Conservation (phyloP, 495 filamentous ascomycete genomes). For the Acidomyces sp. region DNA sequence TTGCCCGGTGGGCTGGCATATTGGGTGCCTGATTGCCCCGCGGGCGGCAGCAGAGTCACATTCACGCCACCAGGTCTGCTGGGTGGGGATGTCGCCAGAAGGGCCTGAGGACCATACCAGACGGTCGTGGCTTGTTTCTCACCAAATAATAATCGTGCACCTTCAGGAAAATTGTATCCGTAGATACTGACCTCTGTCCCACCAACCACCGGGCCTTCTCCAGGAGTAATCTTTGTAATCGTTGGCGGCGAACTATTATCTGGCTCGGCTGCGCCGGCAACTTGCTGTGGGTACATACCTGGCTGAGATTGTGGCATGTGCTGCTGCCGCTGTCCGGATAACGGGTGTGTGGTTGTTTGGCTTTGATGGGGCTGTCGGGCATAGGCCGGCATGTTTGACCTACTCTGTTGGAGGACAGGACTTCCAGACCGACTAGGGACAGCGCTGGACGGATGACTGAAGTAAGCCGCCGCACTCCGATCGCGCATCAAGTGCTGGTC, state of each 20-base stretch:
- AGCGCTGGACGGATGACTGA: slow-evolving; percentile 17
- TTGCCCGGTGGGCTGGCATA: background rate
- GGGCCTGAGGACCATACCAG: slow-evolving; percentile 65
- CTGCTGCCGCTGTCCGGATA: slow-evolving; percentile 1
- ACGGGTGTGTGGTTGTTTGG: slow-evolving; percentile 5
- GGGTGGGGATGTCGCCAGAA: slow-evolving; percentile 78
- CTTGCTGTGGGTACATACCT: slow-evolving; percentile 18
- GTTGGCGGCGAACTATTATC: slow-evolving; percentile 37
- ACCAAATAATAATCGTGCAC: slow-evolving; percentile 79
- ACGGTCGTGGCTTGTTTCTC: slow-evolving; percentile 63
- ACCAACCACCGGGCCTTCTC: slow-evolving; percentile 66
- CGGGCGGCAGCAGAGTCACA: slow-evolving; percentile 44
- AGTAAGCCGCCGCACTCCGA: slow-evolving; percentile 12
- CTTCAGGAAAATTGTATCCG: slow-evolving; percentile 64
- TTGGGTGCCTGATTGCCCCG: background rate
- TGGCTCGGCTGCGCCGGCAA: slow-evolving; percentile 2
- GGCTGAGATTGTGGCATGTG: slow-evolving; percentile 8
- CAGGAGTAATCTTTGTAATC: slow-evolving; percentile 67
- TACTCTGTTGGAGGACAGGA: slow-evolving; percentile 10
- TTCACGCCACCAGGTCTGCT: slow-evolving; percentile 56
- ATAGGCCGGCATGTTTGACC: slow-evolving; percentile 9
- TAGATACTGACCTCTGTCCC: slow-evolving; percentile 76
- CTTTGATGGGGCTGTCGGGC: slow-evolving; percentile 2
- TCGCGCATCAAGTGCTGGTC: slow-evolving; percentile 8
- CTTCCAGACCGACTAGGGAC: slow-evolving; percentile 15